Percentiles rank a stretch among this genome's conserved stretches.
Conservation (phyloP, 2,329 filamentous ascomycete species). For the Diplodia corticola region DNA sequence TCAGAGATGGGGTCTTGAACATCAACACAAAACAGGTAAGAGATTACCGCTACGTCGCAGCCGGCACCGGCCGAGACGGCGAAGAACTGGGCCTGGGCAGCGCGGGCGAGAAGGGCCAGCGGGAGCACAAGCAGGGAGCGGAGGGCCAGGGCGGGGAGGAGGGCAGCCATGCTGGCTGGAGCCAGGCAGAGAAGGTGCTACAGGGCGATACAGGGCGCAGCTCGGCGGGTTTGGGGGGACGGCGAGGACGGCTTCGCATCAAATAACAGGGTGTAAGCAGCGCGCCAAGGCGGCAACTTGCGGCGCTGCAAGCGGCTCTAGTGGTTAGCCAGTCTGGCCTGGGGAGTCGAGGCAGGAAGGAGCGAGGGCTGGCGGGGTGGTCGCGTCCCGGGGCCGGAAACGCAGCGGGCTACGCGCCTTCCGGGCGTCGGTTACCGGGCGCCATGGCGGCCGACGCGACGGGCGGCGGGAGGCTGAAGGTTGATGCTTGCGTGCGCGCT, state of each 20-base stretch:
- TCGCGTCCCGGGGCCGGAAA: not conserved
- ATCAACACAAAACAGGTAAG: not conserved
- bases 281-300: constrained; percentile 11
- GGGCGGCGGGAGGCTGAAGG: not conserved
- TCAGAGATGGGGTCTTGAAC: constrained; percentile 4
- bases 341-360: not conserved
- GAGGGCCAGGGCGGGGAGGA: not conserved
- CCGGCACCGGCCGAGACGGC: not conserved
- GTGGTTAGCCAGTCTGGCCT: not conserved
- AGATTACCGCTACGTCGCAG: constrained; percentile 10
- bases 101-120: not conserved
- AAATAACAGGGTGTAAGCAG: not conserved
- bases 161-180: constrained; percentile 10
- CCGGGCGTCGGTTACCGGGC: not conserved
- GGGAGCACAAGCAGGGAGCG: not conserved
- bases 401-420: not conserved
- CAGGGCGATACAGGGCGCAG: not conserved
- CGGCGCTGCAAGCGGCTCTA: constrained; percentile 11
- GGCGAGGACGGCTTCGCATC: not conserved
- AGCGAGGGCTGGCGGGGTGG: not conserved
- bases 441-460: not conserved
- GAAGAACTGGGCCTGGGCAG: not conserved
- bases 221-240: not conserved
- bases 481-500: not conserved
- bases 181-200: not conserved